phyloP scores from a whole-genome alignment of 352 stramenopile genomes.

The Phytopythium delawarense region DNA sequence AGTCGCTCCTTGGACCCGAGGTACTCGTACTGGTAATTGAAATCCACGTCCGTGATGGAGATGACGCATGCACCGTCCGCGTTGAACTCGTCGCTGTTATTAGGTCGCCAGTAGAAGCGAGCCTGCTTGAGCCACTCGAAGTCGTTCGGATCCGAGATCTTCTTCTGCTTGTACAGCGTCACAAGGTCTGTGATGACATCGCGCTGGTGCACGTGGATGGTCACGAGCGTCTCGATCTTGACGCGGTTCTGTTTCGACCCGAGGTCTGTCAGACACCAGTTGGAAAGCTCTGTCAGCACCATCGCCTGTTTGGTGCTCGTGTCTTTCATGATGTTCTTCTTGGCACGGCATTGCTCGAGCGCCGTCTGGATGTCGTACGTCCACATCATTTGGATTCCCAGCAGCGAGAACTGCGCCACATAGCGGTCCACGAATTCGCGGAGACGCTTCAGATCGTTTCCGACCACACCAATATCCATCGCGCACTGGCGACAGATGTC shows the following conservation, averaged over 20 bases:
- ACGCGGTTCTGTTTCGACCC: constrained; percentile 96
- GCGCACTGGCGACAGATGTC: constrained; percentile 94
- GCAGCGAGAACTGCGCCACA: constrained; percentile 93
- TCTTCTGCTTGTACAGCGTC: constrained; percentile 93
- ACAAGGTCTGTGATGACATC: constrained; percentile 96
- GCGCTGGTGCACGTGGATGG: constrained; percentile 97
- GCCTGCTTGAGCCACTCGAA: constrained; percentile 99
- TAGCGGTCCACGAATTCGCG: constrained; percentile 94
- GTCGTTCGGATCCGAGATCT: constrained; percentile 96
- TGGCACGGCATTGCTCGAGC: constrained; percentile 93
- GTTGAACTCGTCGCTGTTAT: constrained; percentile 92
- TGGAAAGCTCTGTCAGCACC: constrained; percentile 93
- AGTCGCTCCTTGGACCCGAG: constrained; percentile 96
- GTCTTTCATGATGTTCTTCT: constrained; percentile 98
- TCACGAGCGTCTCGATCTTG: constrained; percentile 98
- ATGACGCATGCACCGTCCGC: constrained; percentile 95
- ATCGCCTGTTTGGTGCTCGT: constrained; percentile 93
- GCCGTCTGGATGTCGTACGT: constrained; percentile 94
- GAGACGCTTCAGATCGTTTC: constrained; percentile 90
- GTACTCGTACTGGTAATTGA: constrained; percentile 99
- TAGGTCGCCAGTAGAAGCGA: constrained; percentile 97
- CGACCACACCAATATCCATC: constrained; percentile 89
- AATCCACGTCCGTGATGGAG: constrained; percentile 97
- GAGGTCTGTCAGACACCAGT: constrained; percentile 96
- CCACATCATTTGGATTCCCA: constrained; percentile 97